phyloP scores from a whole-genome alignment of 345 rosid species.

The Eucalyptus cladocalyx region DNA sequence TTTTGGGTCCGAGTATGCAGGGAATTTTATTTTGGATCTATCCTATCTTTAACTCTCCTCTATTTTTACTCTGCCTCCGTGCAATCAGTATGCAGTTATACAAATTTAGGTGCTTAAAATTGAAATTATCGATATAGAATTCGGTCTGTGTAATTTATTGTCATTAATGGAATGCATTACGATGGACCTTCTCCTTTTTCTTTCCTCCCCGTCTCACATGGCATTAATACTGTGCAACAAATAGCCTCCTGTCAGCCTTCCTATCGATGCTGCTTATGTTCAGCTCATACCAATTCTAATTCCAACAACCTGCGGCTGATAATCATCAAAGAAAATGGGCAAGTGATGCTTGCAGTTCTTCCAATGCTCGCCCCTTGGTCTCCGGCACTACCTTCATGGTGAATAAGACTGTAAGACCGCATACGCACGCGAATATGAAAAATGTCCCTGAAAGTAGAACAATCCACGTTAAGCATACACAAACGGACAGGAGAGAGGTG shows the following conservation, averaged over 20 bases:
- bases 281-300: not conserved
- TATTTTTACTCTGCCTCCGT: not conserved
- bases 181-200: not conserved
- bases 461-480: not conserved
- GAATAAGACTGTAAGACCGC: conserved; percentile 11
- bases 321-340: not conserved
- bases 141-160: not conserved
- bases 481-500: not conserved
- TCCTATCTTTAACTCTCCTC: not conserved
- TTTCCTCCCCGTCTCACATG: not conserved
- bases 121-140: not conserved
- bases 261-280: not conserved
- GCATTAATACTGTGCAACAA: not conserved
- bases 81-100: not conserved
- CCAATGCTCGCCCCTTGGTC: conserved; percentile 48
- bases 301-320: not conserved
- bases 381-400: conserved; percentile 44
- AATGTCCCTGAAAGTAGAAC: conserved; percentile 30
- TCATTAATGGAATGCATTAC: not conserved
- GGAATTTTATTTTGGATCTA: not conserved
- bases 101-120: not conserved
- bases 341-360: conserved; percentile 42
- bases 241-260: not conserved
- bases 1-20: too few species aligned
- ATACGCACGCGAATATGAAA: conserved; percentile 22